Conservation (phyloP, 2,329 filamentous ascomycete species). For the Aulographum hederae region DNA sequence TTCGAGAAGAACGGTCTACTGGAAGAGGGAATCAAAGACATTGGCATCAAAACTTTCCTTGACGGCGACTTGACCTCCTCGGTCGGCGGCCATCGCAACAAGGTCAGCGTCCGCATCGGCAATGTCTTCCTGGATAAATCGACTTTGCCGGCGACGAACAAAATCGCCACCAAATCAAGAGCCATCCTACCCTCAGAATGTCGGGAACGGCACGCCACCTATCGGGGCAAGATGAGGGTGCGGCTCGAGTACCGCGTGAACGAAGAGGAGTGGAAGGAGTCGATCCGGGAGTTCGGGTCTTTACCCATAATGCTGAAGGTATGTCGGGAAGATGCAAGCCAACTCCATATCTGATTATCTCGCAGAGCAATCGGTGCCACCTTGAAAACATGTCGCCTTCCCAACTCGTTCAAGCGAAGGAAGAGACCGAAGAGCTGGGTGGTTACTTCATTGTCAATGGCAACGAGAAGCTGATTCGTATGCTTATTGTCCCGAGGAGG, state of each 20-base stretch:
- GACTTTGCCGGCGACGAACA: slow-evolving; percentile 62
- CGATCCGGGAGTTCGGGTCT: slow-evolving; percentile 69
- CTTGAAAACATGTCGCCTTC: slow-evolving; percentile 71
- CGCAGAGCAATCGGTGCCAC: slow-evolving; percentile 78
- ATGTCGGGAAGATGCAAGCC: slow-evolving; percentile 15
- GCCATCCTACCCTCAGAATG: slow-evolving; percentile 84
- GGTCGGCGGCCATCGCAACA: slow-evolving; percentile 46
- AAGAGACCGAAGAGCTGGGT: slow-evolving; percentile 89
- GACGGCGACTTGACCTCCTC: slow-evolving; percentile 51
- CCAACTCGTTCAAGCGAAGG: slow-evolving; percentile 67
- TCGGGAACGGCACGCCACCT: slow-evolving; percentile 81
- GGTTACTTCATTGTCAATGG: slow-evolving; percentile 97
- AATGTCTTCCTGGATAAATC: slow-evolving; percentile 72
- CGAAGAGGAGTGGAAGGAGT: slow-evolving; percentile 65
- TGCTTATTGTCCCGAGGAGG: slow-evolving; percentile 74
- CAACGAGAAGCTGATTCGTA: slow-evolving; percentile 88
- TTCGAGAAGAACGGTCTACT: slow-evolving; percentile 59
- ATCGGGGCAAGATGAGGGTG: slow-evolving; percentile 69
- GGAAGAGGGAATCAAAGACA: slow-evolving; percentile 64
- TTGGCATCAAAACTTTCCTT: slow-evolving; percentile 73
- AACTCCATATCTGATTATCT: slow-evolving; percentile 39
- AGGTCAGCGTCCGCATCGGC: slow-evolving; percentile 58
- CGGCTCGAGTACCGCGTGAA: slow-evolving; percentile 78
- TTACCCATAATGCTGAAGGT: slow-evolving; percentile 89
- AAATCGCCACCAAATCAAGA: slow-evolving; percentile 52